These are phyloP conservation scores for Botrytis pseudocinerea DNA, from an alignment of 2,329 filamentous ascomycete species.

Conservation along the genomic window DNA sequence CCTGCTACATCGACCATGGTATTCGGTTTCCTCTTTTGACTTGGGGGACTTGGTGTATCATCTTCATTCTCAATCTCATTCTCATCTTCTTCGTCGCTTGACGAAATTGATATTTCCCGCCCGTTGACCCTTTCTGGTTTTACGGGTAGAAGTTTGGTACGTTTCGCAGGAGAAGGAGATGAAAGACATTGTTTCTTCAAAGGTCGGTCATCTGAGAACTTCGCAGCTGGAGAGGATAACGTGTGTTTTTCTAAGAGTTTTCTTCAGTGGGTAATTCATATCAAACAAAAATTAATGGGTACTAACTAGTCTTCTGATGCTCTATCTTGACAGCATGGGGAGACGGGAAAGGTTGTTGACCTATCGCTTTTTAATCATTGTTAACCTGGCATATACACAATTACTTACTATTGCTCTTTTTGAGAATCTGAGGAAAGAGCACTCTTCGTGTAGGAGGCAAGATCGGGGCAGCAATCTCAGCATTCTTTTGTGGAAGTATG, in stretches of 20 bases:
- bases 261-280: background rate
- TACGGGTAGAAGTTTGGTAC: background rate
- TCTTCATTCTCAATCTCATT: background rate
- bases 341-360: background rate
- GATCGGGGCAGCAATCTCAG: background rate
- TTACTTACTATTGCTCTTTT: background rate
- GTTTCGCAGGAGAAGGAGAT: background rate
- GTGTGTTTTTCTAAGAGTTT: background rate
- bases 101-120: too few species aligned
- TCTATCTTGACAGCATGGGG: background rate
- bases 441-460: background rate
- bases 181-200: background rate
- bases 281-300: background rate
- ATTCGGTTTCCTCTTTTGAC: background rate
- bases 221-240: background rate
- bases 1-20: too few species aligned
- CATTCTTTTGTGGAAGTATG: background rate
- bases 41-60: background rate
- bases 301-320: background rate
- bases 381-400: too few species aligned
- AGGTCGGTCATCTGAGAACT: background rate
- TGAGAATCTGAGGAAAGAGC: background rate
- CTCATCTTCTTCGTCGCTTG: background rate
- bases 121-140: too few species aligned
- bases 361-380: background rate